Evolutionary conservation across 352 stramenopile species (phyloP), one percentile per base, ranked within the genome.

Genomic region (Pythium grandisporangium): DNA sequence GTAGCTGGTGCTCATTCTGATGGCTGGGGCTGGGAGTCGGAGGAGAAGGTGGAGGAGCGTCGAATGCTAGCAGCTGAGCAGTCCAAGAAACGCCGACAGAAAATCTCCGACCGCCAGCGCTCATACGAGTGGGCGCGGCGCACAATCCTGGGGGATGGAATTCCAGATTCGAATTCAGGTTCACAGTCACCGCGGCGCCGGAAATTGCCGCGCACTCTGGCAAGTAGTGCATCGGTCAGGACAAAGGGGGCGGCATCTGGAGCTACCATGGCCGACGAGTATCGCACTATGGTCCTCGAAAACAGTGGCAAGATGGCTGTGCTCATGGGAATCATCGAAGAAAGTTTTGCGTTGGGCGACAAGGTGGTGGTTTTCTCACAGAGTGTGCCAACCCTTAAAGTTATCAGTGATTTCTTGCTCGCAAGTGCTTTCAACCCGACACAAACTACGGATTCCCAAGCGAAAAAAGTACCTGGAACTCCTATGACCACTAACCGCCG

Each of bases 321-420:
- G 30, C 55, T 92, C 24, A 66, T 92, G 59, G 53, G 51, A 14
- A 84, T 92, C 29, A 58, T 92, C 26, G 53, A 84, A 40, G 63
- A 88, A 37, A 88, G 75, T 42, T 84, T 84, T 24, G 47, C 60
- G 4, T 67, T 69, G 20, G 76, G 70, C 13, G 84, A 95, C 37
- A 94, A 93, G 39, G 67, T 93, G 12, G 74, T 93, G 14, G 74
- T 95, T 6, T 95, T 95, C 39, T 93, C 81, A 6, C 84, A 95
- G 46, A 93, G 79, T 34, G 73, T 95, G 23, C 67, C 74, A 30
- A 95, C 79, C 1, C 60, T 95, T 13, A 84, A 91, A 40, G 54
- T 89, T 12, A 84, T 95, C 19, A 63, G 66, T 5, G 58, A 68
- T 7, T 93, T 92, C 14, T 48, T 95, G 19, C 62, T 57, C 22